A percentile compares a stretch with the other conserved stretches of the same genome.
Evolutionary conservation across 2,329 filamentous ascomycete genomes (phyloP).

Genomic region (Neoarthrinium moseri): DNA sequence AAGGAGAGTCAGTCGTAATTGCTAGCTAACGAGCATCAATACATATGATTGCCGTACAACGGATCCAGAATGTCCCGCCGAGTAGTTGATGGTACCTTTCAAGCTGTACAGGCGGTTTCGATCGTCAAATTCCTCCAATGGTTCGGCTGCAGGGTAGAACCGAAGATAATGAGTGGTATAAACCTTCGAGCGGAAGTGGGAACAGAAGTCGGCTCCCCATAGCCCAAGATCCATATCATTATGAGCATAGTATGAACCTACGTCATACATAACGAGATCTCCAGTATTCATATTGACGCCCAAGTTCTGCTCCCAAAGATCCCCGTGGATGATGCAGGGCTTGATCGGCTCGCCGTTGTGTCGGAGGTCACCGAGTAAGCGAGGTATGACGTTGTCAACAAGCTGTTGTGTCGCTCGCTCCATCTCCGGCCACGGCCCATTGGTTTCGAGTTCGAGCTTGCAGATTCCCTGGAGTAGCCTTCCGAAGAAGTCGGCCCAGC

Average conservation of each 20-base stretch:
- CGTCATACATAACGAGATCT: conserved; percentile 16
- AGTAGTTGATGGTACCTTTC: conserved; percentile 12
- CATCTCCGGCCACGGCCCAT: conserved; percentile 19
- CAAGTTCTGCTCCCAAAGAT: conserved; percentile 20
- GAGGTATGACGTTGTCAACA: conserved; percentile 14
- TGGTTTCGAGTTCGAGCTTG: conserved; percentile 15
- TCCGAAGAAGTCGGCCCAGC: conserved; percentile 16
- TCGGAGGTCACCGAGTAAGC: conserved; percentile 12
- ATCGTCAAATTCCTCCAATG: conserved; percentile 19
- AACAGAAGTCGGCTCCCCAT: conserved; percentile 13
- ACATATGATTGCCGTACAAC: conserved; percentile 8
- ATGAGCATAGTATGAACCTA: conserved; percentile 19
- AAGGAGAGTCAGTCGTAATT: neutral
- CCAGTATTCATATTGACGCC: conserved; percentile 14
- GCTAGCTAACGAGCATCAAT: neutral
- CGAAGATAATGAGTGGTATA: conserved; percentile 17
- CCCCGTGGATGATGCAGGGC: conserved; percentile 17
- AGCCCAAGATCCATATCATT: conserved; percentile 18
- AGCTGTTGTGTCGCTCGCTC: conserved; percentile 11
- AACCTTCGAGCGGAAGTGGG: conserved; percentile 15
- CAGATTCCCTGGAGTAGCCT: conserved; percentile 19
- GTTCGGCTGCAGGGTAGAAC: conserved; percentile 14
- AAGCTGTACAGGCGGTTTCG: conserved; percentile 20
- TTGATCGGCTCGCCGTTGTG: conserved; percentile 12
- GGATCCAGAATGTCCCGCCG: conserved; percentile 12